Conservation (phyloP, 2,329 filamentous ascomycete species). For the Alternaria arbusti region DNA sequence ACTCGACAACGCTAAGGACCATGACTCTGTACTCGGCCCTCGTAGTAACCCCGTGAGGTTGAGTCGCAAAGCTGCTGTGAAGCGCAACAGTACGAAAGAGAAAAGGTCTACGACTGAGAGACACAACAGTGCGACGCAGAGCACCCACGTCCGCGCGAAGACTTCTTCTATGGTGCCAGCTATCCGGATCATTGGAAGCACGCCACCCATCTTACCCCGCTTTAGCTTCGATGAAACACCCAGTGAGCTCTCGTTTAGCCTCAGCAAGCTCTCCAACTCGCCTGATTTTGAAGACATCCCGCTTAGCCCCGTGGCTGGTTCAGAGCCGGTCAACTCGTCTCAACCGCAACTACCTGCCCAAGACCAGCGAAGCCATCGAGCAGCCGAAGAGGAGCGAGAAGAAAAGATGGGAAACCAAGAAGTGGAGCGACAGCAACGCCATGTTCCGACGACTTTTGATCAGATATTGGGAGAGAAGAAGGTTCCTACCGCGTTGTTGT, state of each 20-base stretch:
- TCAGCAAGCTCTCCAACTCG: not conserved
- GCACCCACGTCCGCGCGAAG: not conserved
- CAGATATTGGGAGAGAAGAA: constrained; percentile 1
- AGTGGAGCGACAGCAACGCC: not conserved
- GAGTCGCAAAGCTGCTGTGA: not conserved
- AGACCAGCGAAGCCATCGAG: not conserved
- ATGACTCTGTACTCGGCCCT: not conserved
- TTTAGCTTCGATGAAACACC: constrained; percentile 4
- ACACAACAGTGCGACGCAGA: not conserved
- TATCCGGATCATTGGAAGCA: no score
- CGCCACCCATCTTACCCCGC: not conserved
- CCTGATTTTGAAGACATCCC: not conserved
- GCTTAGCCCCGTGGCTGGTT: not conserved
- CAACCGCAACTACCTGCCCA: not conserved
- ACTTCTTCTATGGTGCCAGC: not conserved
- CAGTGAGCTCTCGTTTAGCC: not conserved
- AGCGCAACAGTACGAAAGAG: not conserved
- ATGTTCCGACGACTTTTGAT: not conserved
- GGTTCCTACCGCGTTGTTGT: not conserved
- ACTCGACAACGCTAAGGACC: not conserved
- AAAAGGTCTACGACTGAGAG: not conserved
- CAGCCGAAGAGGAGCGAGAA: not conserved
- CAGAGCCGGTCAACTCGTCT: not conserved
- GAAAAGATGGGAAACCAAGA: not conserved
- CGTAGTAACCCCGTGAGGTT: not conserved